Percentiles rank a stretch among this genome's conserved stretches.
Conservation (phyloP, 805 yeast species). For the Sugiyamaella smithiae region DNA sequence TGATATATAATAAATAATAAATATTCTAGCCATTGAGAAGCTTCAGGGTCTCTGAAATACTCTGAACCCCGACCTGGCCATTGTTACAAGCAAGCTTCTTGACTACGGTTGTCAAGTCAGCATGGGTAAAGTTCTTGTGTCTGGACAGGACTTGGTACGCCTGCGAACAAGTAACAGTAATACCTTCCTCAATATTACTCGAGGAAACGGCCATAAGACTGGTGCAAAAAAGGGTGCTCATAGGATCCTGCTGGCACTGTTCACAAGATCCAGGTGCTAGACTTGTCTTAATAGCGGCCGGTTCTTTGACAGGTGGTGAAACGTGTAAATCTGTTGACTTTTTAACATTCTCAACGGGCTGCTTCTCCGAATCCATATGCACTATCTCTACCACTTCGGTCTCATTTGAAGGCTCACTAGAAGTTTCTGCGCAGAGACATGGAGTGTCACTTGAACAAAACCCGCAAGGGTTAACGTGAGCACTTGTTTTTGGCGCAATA, state of each 20-base stretch:
- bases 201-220: slow-evolving; percentile 28
- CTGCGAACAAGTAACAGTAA: slow-evolving; percentile 71
- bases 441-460: slow-evolving; percentile 90
- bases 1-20: neutral
- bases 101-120: slow-evolving; percentile 61
- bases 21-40: slow-evolving; percentile 26
- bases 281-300: neutral
- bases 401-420: neutral
- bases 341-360: too few species aligned
- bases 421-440: slow-evolving; percentile 83
- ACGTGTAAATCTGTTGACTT: too few species aligned
- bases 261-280: slow-evolving; percentile 58
- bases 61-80: slow-evolving; percentile 73
- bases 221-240: slow-evolving; percentile 84
- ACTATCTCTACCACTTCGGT: neutral
- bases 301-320: neutral
- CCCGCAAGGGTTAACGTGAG: slow-evolving; percentile 63
- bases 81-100: slow-evolving; percentile 66
- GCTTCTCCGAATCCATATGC: too few species aligned
- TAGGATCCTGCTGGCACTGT: slow-evolving; percentile 82
- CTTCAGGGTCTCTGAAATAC: slow-evolving; percentile 67
- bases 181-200: slow-evolving; percentile 30
- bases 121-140: slow-evolving; percentile 61
- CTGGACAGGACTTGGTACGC: slow-evolving; percentile 72
- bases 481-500: slow-evolving; percentile 4